phyloP scores from a whole-genome alignment of 768 basidiomycete genomes.

The Russula virescens region DNA sequence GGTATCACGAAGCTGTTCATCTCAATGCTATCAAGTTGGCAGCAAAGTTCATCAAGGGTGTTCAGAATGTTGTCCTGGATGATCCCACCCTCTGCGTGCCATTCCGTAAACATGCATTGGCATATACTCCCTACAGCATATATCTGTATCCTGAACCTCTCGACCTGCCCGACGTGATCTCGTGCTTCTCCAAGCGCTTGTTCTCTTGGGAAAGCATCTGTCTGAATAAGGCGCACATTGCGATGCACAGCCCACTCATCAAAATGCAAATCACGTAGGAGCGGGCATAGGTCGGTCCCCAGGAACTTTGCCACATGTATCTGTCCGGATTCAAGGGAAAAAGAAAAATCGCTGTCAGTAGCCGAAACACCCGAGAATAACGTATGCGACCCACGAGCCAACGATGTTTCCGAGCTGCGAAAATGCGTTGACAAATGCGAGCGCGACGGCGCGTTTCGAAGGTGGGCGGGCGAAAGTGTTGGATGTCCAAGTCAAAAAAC shows the following conservation, averaged over 20 bases:
- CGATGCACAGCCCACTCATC: constrained; percentile 39
- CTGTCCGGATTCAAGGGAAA: constrained; percentile 30
- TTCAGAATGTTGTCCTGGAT: too few species aligned
- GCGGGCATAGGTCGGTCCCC: constrained; percentile 65
- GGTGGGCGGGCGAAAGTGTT: constrained; percentile 69
- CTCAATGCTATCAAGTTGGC: too few species aligned
- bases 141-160: constrained; percentile 38
- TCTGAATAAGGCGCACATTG: constrained; percentile 36
- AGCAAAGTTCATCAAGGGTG: too few species aligned
- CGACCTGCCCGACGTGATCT: constrained; percentile 36
- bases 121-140: constrained; percentile 33
- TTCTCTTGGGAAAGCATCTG: constrained; percentile 30
- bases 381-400: constrained; percentile 56
- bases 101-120: too few species aligned
- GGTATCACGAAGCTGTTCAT: too few species aligned
- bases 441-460: constrained; percentile 79
- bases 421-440: constrained; percentile 78
- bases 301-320: constrained; percentile 60
- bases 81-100: too few species aligned
- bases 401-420: constrained; percentile 79
- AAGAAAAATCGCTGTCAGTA: not conserved
- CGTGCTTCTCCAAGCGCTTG: constrained; percentile 34
- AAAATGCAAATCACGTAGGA: constrained; percentile 73
- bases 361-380: not conserved
- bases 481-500: constrained; percentile 51